Evolutionary conservation across 2,329 filamentous ascomycete genomes (phyloP).

Genomic region (Phialemonium atrogriseum): DNA sequence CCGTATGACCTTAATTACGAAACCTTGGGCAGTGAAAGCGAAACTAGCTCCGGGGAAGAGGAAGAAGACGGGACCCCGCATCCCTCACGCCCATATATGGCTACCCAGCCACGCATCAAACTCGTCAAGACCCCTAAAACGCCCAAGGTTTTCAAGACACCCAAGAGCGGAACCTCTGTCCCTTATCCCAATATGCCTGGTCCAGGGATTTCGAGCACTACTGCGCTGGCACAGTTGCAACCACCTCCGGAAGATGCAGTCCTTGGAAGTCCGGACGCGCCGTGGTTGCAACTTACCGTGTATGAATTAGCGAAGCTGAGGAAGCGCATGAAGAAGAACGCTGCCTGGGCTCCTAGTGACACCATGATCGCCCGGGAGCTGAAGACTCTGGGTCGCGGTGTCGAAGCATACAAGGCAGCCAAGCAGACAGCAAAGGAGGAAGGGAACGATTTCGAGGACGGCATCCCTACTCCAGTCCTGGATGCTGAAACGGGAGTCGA

Average conservation of each 20-base stretch:
- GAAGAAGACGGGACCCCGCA: conserved; percentile 22
- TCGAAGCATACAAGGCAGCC: conserved; percentile 52
- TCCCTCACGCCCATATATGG: conserved; percentile 25
- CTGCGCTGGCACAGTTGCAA: conserved; percentile 33
- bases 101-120: conserved; percentile 37
- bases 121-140: conserved; percentile 25
- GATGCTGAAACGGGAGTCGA: conserved; percentile 42
- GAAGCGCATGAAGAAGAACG: conserved; percentile 89
- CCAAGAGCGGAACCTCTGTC: conserved; percentile 24
- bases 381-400: conserved; percentile 58
- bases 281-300: conserved; percentile 57
- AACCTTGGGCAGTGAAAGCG: conserved; percentile 43
- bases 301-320: conserved; percentile 61
- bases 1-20: conserved; percentile 59
- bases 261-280: conserved; percentile 49
- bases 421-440: conserved; percentile 58
- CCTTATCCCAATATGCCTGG: conserved; percentile 8
- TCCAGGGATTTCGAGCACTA: conserved; percentile 26
- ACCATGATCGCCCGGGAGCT: conserved; percentile 80
- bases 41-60: conserved; percentile 44
- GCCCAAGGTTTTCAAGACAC: conserved; percentile 29
- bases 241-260: conserved; percentile 53
- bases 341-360: conserved; percentile 74
- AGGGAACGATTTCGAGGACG: conserved; percentile 50
- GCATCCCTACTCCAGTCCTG: conserved; percentile 30